A percentile compares a stretch with the other conserved stretches of the same genome.
Evolutionary conservation across 768 basidiomycete genomes (phyloP).

Genomic region (Jaapia argillacea): DNA sequence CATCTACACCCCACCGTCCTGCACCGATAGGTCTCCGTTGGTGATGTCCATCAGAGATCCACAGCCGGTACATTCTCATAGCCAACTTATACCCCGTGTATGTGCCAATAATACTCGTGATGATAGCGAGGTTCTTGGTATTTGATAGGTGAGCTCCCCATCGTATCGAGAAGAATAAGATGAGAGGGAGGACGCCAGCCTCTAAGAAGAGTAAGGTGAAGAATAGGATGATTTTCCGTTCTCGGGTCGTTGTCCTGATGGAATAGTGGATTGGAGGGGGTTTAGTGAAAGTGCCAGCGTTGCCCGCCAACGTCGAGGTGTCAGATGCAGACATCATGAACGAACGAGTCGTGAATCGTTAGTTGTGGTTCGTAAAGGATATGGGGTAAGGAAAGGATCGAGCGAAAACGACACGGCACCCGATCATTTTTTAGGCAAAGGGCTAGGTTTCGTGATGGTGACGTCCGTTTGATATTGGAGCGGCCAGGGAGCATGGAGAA

Average conservation of each 20-base stretch:
- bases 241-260: slow-evolving; percentile 11
- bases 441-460: too few relatives aligned
- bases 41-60: slow-evolving; percentile 13
- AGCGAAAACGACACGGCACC: too few relatives aligned
- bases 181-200: slow-evolving; percentile 19
- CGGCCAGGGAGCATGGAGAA: too few relatives aligned
- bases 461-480: too few relatives aligned
- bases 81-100: slow-evolving; percentile 20
- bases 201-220: slow-evolving; percentile 18
- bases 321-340: too few relatives aligned
- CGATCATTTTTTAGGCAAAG: too few relatives aligned
- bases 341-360: too few relatives aligned
- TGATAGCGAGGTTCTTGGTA: slow-evolving; percentile 22
- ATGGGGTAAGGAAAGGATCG: too few relatives aligned
- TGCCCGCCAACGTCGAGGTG: too few relatives aligned
- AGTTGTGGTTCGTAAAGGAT: too few relatives aligned
- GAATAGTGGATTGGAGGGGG: slow-evolving; percentile 20
- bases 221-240: slow-evolving; percentile 16
- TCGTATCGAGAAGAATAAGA: slow-evolving; percentile 18
- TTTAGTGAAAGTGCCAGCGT: too few relatives aligned
- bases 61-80: slow-evolving; percentile 15
- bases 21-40: slow-evolving; percentile 18
- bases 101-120: slow-evolving; percentile 20
- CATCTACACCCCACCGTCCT: slow-evolving; percentile 17
- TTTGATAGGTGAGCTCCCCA: slow-evolving; percentile 20